These are phyloP conservation scores for Sungouiozyma intestinalis DNA, from an alignment of 805 yeast genomes.

Conservation along the genomic window DNA sequence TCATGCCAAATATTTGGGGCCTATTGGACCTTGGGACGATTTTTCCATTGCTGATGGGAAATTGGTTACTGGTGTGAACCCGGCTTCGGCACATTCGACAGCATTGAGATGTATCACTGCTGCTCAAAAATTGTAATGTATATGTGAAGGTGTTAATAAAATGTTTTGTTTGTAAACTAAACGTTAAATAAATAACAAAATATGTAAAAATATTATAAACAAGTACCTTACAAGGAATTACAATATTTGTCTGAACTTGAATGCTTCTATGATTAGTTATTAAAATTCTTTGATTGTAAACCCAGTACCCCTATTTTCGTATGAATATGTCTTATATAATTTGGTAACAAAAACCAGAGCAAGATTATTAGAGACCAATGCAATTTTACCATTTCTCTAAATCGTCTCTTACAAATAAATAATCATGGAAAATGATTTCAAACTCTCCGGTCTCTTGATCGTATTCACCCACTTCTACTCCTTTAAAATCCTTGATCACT, in stretches of 20 bases:
- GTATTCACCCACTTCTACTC: slow-evolving; percentile 50
- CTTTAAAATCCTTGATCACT: slow-evolving; percentile 63
- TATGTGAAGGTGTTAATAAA: not conserved
- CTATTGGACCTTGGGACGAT: slow-evolving; percentile 43
- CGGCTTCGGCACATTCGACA: slow-evolving; percentile 42
- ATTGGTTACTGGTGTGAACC: slow-evolving; percentile 57
- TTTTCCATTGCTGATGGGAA: slow-evolving; percentile 45
- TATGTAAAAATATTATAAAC: too few relatives aligned
- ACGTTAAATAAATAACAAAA: too few relatives aligned
- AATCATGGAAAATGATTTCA: slow-evolving; percentile 30
- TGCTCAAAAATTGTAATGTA: not conserved
- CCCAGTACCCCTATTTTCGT: too few relatives aligned
- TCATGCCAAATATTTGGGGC: slow-evolving; percentile 37
- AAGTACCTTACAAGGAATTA: too few relatives aligned
- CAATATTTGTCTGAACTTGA: too few relatives aligned
- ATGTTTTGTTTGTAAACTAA: too few relatives aligned
- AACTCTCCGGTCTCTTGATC: slow-evolving; percentile 33
- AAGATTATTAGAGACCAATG: too few relatives aligned
- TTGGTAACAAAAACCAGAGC: too few relatives aligned
- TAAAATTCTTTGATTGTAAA: too few relatives aligned
- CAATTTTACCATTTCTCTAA: slow-evolving; percentile 29
- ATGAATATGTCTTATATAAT: too few relatives aligned
- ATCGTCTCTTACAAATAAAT: slow-evolving; percentile 31
- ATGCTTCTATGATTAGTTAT: too few relatives aligned
- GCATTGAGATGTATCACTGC: slow-evolving; percentile 27